Percentiles rank a stretch among this genome's conserved stretches.
phyloP scores from a whole-genome alignment of 352 stramenopile species.

The Phytophthora niederhauseri region DNA sequence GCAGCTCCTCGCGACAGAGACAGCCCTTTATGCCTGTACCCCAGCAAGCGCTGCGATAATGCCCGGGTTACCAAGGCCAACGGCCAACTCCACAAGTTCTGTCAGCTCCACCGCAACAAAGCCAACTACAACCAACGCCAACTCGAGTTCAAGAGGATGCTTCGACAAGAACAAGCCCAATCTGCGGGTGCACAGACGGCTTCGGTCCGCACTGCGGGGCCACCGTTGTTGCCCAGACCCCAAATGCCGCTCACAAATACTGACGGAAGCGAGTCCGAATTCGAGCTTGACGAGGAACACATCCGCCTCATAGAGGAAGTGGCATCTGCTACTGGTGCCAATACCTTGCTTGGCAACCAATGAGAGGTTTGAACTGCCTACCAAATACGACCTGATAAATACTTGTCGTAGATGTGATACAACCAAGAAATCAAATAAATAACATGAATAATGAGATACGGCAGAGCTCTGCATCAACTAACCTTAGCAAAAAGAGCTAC shows the following conservation, averaged over 20 bases:
- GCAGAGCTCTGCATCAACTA: no score
- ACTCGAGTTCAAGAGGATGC: conserved; percentile 16
- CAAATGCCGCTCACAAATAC: not conserved
- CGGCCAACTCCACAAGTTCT: conserved; percentile 39
- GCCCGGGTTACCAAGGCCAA: conserved; percentile 44
- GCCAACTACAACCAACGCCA: conserved; percentile 35
- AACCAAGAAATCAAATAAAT: not conserved
- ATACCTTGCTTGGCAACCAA: not conserved
- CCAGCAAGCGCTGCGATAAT: conserved; percentile 49
- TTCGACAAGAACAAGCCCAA: conserved; percentile 6
- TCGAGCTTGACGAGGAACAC: conserved; percentile 25
- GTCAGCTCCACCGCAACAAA: conserved; percentile 25
- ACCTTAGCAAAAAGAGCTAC: no score
- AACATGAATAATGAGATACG: not conserved
- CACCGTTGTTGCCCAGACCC: conserved; percentile 6
- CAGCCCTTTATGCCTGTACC: conserved; percentile 32
- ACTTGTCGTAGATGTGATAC: conserved; percentile 8
- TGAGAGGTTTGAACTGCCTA: no score
- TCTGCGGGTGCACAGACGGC: not conserved
- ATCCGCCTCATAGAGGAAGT: conserved; percentile 27
- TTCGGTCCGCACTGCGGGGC: not conserved
- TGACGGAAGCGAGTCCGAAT: conserved; percentile 9
- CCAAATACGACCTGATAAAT: not conserved
- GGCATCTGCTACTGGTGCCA: not conserved
- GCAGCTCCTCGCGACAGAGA: not conserved